These are phyloP conservation scores for Fomitopsis palustris DNA, from an alignment of 1,284 basidiomycete genomes.

Conservation along the genomic window DNA sequence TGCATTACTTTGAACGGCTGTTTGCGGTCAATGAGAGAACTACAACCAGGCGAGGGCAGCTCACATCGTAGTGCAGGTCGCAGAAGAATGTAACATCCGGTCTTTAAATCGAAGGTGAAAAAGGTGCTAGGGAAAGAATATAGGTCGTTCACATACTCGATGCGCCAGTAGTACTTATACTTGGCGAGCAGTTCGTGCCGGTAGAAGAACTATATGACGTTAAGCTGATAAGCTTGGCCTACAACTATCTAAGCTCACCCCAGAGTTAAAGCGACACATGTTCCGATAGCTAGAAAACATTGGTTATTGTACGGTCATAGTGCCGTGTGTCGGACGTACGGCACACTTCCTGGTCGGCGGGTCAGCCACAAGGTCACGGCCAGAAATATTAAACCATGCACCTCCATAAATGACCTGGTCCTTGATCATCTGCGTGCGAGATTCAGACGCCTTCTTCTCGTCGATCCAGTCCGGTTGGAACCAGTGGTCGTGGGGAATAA, in stretches of 20 bases:
- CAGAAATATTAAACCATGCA: slow-evolving; percentile 22
- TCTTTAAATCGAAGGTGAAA: slow-evolving; percentile 8
- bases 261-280: slow-evolving; percentile 95
- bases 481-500: slow-evolving; percentile 84
- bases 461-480: slow-evolving; percentile 82
- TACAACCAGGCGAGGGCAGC: background rate
- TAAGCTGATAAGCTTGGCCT: background rate
- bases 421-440: slow-evolving; percentile 75
- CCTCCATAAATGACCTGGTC: slow-evolving; percentile 88
- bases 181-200: slow-evolving; percentile 75
- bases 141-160: slow-evolving; percentile 49
- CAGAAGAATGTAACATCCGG: slow-evolving; percentile 33
- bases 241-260: slow-evolving; percentile 48
- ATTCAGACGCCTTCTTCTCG: slow-evolving; percentile 69
- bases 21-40: slow-evolving; percentile 23
- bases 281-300: slow-evolving; percentile 63
- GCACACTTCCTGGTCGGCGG: slow-evolving; percentile 49
- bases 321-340: slow-evolving; percentile 35
- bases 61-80: slow-evolving; percentile 30
- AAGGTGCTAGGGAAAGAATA: background rate
- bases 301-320: background rate
- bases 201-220: slow-evolving; percentile 71
- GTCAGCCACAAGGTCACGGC: background rate
- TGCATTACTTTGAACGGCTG: slow-evolving; percentile 92
- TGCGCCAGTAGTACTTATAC: slow-evolving; percentile 93